phyloP scores from a whole-genome alignment of 2,329 filamentous ascomycete species.

The Purpureocillium takamizusanense region DNA sequence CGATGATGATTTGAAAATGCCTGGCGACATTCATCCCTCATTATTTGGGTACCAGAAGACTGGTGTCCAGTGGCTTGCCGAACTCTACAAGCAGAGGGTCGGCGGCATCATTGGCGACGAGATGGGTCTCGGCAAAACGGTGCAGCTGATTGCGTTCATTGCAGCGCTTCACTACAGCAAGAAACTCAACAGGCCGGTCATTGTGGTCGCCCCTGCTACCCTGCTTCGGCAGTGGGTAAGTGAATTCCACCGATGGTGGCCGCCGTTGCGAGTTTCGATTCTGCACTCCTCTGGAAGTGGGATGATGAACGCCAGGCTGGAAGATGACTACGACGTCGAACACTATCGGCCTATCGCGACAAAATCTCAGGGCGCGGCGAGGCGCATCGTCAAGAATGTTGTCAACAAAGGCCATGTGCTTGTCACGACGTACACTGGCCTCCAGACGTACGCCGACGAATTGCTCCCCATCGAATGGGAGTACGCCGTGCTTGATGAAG shows the following conservation, averaged over 20 bases:
- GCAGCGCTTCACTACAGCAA: slow-evolving; percentile 89
- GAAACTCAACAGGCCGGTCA: slow-evolving; percentile 72
- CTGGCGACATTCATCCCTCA: slow-evolving; percentile 86
- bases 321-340: slow-evolving; percentile 43
- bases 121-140: slow-evolving; percentile 97
- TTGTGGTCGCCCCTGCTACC: slow-evolving; percentile 89
- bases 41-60: slow-evolving; percentile 97
- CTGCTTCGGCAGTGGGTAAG: slow-evolving; percentile 97
- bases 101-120: slow-evolving; percentile 95
- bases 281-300: slow-evolving; percentile 92
- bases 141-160: slow-evolving; percentile 64
- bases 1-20: slow-evolving; percentile 68
- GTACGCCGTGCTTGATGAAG: slow-evolving; percentile 90
- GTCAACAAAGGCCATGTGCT: slow-evolving; percentile 81
- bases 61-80: slow-evolving; percentile 91
- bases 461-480: slow-evolving; percentile 82
- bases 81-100: slow-evolving; percentile 80
- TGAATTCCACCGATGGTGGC: slow-evolving; percentile 98
- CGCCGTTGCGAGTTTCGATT: slow-evolving; percentile 92
- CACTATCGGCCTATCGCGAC: slow-evolving; percentile 23
- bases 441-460: slow-evolving; percentile 84
- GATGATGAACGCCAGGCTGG: slow-evolving; percentile 75
- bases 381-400: slow-evolving; percentile 73
- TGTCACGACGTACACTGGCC: slow-evolving; percentile 88
- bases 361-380: slow-evolving; percentile 50